Evolutionary conservation across 257 asterid species (phyloP), one percentile per base, ranked within the genome.

Genomic region (Schizonepeta tenuifolia): DNA sequence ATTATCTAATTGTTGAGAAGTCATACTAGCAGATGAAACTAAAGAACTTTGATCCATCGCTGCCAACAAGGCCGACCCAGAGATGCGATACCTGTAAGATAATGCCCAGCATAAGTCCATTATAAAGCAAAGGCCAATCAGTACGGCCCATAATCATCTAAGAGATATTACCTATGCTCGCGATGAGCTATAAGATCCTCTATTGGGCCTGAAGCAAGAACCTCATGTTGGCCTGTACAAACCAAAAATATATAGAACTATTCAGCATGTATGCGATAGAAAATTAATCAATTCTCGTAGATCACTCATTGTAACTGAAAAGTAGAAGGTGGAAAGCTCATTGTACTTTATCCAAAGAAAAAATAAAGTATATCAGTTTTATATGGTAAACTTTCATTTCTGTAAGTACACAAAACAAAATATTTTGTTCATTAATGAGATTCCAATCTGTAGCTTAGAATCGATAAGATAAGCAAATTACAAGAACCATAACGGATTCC

Each of bases 121-220:
- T 51, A 65, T 22, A 70, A 61, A 60, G 74, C 62, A 54, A 60
- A 65, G 40, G 36, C 15, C 62, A 54, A 57, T 31, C 50, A 47
- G 67, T 55, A 72, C 50, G 67, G 78, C 28, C 60, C 41, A 69
- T 20, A 58, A 63, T 22, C 60, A 63, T 17, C 65, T 36, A 31
- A 28, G 46, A 55, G 57, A 60, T 69, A 74, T 73, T 84, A 93
- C 98, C 98, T 87, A 80, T 94, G 98, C 81, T 94, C 98, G 6
- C 97, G 97, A 78, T 94, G 98, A 83, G 98, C 96, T 68, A 94
- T 94, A 83, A 94, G 97, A 87, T 94, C 98, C 89, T 94, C 98
- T 70, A 94, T 91, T 15, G 98, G 98, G 77, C 98, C 98, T 56
- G 98, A 94, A 50, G 97, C 95, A 71, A 94, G 97, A 78, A 94